Evolutionary conservation across 1,139 yeast species (phyloP).

Genomic region (Zygosaccharomyces sapae): DNA sequence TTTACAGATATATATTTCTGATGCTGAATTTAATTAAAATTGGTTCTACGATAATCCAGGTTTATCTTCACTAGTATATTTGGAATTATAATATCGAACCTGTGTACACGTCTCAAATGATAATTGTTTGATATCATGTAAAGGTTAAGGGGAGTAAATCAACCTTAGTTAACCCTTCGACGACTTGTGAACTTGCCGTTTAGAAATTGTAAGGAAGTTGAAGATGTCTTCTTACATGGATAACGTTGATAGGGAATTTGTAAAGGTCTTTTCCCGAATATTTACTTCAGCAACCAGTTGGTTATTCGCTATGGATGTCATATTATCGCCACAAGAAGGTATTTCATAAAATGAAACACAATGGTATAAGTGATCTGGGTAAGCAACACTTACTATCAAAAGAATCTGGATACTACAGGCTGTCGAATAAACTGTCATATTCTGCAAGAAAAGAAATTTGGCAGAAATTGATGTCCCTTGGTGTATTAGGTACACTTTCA

Average conservation of each 20-base stretch:
- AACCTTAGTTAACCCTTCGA: not conserved
- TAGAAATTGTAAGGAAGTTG: conserved; percentile 9
- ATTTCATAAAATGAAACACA: conserved; percentile 25
- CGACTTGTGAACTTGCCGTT: not conserved
- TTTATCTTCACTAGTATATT: not conserved
- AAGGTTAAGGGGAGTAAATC: conserved; percentile 4
- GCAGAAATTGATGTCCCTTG: conserved; percentile 32
- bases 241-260: conserved; percentile 27
- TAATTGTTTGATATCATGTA: not conserved
- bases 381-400: conserved; percentile 2
- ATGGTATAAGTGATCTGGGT: conserved; percentile 5
- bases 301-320: conserved; percentile 27
- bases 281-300: conserved; percentile 33
- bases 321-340: conserved; percentile 29
- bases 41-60: not conserved
- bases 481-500: conserved; percentile 34
- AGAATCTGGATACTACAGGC: conserved; percentile 2
- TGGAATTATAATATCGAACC: not conserved
- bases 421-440: conserved; percentile 16
- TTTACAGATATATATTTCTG: not conserved
- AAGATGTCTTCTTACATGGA: conserved; percentile 25
- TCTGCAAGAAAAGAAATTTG: conserved; percentile 32
- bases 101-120: not conserved
- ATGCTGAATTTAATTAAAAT: too few species aligned
- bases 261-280: conserved; percentile 32